Evolutionary conservation across 129 eudicot genomes (phyloP).

Genomic region (Helianthus annuus): HanXRQr2.0-SUNRISE NC_035443.2:156284245-156284744

Average conservation of each 20-base stretch:
- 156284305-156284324: too few species aligned
- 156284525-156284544: conserved; percentile 57
- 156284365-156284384: too few species aligned
- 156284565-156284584: background rate
- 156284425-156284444: background rate
- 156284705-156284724: background rate
- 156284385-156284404: too few species aligned
- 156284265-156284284: too few species aligned
- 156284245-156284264: too few species aligned
- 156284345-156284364: too few species aligned
- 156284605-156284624: background rate
- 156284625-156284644: background rate
- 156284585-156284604: background rate
- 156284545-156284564: conserved; percentile 70
- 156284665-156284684: background rate
- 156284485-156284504: conserved; percentile 70
- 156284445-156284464: conserved; percentile 64
- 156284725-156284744: background rate
- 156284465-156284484: conserved; percentile 50
- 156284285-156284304: too few species aligned
- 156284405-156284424: background rate
- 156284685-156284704: background rate
- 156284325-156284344: too few species aligned
- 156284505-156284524: conserved; percentile 84
- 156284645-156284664: background rate